These are phyloP conservation scores for Atkinsonella texensis DNA, from an alignment of 2,329 filamentous ascomycete genomes.

Conservation along the genomic window DNA sequence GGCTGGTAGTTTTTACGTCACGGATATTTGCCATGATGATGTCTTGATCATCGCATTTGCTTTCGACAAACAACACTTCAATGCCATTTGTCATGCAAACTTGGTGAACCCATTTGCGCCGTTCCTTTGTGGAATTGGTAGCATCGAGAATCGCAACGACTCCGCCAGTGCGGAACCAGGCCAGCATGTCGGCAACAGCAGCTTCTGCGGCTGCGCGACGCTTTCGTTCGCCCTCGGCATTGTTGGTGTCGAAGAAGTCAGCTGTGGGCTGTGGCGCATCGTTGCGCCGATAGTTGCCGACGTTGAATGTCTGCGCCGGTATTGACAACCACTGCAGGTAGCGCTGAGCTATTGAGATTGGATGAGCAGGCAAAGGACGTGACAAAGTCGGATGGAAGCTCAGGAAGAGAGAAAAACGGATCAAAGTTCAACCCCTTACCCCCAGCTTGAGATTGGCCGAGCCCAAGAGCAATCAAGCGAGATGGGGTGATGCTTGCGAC, in stretches of 20 bases:
- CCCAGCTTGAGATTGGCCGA: too few relatives aligned
- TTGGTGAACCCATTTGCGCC: conserved; percentile 84
- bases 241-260: conserved; percentile 89
- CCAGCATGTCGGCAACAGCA: conserved; percentile 84
- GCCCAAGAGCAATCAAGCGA: too few relatives aligned
- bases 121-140: conserved; percentile 86
- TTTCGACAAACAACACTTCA: conserved; percentile 92
- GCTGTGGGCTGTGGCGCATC: conserved; percentile 83
- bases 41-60: conserved; percentile 89
- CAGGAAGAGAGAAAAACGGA: neutral
- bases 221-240: conserved; percentile 80
- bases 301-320: conserved; percentile 89
- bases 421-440: neutral
- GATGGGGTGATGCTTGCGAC: too few relatives aligned
- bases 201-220: conserved; percentile 82
- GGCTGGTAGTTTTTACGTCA: conserved; percentile 92
- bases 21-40: conserved; percentile 97
- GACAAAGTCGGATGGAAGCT: neutral
- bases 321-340: conserved; percentile 97
- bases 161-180: conserved; percentile 75
- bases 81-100: conserved; percentile 63
- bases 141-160: conserved; percentile 91
- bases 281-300: conserved; percentile 85
- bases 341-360: conserved; percentile 53
- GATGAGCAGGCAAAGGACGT: neutral